phyloP scores from a whole-genome alignment of 2,329 filamentous ascomycete species.

The Thielaviopsis punctulata region DNA sequence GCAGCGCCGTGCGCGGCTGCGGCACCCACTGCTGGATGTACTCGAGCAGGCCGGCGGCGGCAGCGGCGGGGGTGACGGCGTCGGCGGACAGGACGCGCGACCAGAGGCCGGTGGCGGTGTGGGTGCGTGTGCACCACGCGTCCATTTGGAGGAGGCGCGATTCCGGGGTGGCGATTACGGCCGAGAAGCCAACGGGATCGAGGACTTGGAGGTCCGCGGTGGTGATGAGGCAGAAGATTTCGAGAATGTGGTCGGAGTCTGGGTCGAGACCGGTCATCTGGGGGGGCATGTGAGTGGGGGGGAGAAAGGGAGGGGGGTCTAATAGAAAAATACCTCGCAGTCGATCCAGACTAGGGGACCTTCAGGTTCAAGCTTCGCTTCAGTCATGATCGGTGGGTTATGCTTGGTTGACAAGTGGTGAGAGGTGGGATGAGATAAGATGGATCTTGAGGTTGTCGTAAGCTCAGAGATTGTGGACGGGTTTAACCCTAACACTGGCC shows the following conservation, averaged over 20 bases:
- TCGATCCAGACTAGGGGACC: constrained; percentile 78
- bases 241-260: constrained; percentile 67
- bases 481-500: background rate
- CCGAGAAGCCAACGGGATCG: constrained; percentile 63
- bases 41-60: constrained; percentile 52
- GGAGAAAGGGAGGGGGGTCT: background rate
- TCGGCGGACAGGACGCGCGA: constrained; percentile 24
- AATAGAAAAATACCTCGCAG: constrained; percentile 27
- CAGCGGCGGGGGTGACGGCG: constrained; percentile 60
- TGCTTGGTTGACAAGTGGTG: background rate
- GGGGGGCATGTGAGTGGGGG: background rate
- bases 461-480: background rate
- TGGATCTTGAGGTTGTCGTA: background rate
- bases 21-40: constrained; percentile 66
- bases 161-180: constrained; percentile 56
- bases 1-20: constrained; percentile 44
- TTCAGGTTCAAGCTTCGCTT: constrained; percentile 13
- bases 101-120: constrained; percentile 67
- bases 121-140: constrained; percentile 73
- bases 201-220: constrained; percentile 60
- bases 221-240: constrained; percentile 85
- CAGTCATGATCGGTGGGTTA: background rate
- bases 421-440: background rate
- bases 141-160: constrained; percentile 62
- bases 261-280: constrained; percentile 73